A percentile compares a stretch with the other conserved stretches of the same genome.
phyloP scores from a whole-genome alignment of 306 rosid species.

The Myrica gale region DNA sequence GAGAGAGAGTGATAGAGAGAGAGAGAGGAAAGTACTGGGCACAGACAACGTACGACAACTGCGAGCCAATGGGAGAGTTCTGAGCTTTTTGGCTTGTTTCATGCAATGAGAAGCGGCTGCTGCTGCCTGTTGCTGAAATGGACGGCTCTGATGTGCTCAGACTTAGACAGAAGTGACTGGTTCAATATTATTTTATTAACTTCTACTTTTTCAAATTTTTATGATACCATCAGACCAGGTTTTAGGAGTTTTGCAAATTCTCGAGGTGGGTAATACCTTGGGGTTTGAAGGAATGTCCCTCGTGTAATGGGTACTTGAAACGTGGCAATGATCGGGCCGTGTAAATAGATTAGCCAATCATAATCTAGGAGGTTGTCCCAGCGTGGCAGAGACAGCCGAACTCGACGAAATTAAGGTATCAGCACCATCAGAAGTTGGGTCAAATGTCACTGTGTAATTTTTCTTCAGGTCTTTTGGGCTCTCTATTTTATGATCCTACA shows the following conservation, averaged over 20 bases:
- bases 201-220: slow-evolving; percentile 1
- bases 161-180: slow-evolving; percentile 42
- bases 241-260: slow-evolving; percentile 8
- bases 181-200: slow-evolving; percentile 18
- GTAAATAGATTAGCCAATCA: slow-evolving; percentile 65
- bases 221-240: not conserved
- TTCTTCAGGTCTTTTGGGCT: not conserved
- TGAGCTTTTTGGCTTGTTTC: slow-evolving; percentile 55
- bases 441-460: not conserved
- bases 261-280: slow-evolving; percentile 46
- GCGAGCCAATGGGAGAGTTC: slow-evolving; percentile 64
- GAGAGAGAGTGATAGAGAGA: too few relatives aligned
- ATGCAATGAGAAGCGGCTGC: slow-evolving; percentile 39
- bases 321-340: slow-evolving; percentile 26
- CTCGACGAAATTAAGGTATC: slow-evolving; percentile 96
- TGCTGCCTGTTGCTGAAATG: slow-evolving; percentile 39
- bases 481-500: not conserved
- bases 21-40: slow-evolving; percentile 12
- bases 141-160: slow-evolving; percentile 64
- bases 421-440: not conserved
- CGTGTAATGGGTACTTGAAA: slow-evolving; percentile 37
- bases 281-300: slow-evolving; percentile 36
- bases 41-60: slow-evolving; percentile 43
- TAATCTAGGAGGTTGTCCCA: slow-evolving; percentile 47
- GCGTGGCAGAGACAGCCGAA: slow-evolving; percentile 66